Evolutionary conservation across 305 asterid species (phyloP), one percentile per base, ranked within the genome.

Genomic region (Fraxinus dipetala): DNA sequence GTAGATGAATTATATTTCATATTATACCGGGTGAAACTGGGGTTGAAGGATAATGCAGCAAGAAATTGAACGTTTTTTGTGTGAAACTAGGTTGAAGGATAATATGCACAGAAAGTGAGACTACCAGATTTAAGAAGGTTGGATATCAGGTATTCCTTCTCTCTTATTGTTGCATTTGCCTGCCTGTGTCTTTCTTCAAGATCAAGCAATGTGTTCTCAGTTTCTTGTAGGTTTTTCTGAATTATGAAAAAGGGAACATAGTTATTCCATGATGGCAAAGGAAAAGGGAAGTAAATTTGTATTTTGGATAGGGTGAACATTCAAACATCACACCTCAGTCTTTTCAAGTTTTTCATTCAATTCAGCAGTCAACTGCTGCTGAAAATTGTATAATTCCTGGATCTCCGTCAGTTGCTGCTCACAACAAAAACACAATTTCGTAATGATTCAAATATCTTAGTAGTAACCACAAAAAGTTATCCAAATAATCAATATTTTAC

Each of bases 351-450:
- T 82, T 56, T 82, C 88, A 16, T 83, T 82, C 78, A 87, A 85
- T 78, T 86, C 87, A 74, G 83, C 85, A 14, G 85, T 86, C 69
- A 87, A 78, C 79, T 88, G 87, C 40, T 78, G 90, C 90, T 88
- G 92, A 78, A 76, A 54, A 67, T 73, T 83, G 38, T 86, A 87
- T 48, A 86, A 83, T 76, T 85, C 90, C 76, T 87, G 90, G 74
- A 89, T 78, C 83, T 90, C 92, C 89, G 63, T 82, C 76, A 89
- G 65, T 87, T 88, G 83, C 93, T 90, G 85, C 78, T 77, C 82
- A 61, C 34, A 80, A 84, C 63, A 74, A 75, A 67, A 18, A 38
- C 31, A 65, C 73, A 32, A 70, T 31, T 77, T 40, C 74, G 32
- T 36, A 40, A 40, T 72, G 40, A 40, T 45, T 78, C 80, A 61